phyloP scores from a whole-genome alignment of 2,329 filamentous ascomycete species.

The Curvularia verruculosa region DNA sequence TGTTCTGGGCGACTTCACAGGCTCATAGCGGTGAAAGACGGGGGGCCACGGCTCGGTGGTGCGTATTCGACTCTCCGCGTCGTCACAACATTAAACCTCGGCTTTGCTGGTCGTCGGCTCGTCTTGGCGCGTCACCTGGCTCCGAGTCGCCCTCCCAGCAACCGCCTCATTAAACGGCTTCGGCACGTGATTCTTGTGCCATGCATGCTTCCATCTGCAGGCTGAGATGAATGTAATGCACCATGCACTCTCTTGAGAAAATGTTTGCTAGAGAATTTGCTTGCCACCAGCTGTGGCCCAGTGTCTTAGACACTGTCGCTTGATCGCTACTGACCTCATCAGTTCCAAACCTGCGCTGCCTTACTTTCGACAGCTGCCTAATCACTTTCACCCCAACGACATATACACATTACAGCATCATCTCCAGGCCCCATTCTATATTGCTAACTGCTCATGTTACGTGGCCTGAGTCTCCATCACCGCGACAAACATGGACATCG shows the following conservation, averaged over 20 bases:
- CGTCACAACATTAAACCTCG: slow-evolving; percentile 26
- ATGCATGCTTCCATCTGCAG: neutral
- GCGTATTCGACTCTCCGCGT: slow-evolving; percentile 22
- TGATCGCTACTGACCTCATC: slow-evolving; percentile 27
- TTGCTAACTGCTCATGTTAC: slow-evolving; percentile 6
- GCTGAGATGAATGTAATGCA: neutral
- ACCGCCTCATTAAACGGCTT: slow-evolving; percentile 5
- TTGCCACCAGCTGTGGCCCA: slow-evolving; percentile 10
- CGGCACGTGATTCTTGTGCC: slow-evolving; percentile 1
- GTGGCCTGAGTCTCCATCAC: neutral
- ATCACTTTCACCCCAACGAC: neutral
- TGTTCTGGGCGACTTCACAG: slow-evolving; percentile 6
- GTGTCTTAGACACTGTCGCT: slow-evolving; percentile 14
- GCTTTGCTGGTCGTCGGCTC: slow-evolving; percentile 10
- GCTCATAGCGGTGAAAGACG: slow-evolving; percentile 19
- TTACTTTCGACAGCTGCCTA: slow-evolving; percentile 1
- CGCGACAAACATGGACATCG: slow-evolving; percentile 61
- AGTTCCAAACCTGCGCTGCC: slow-evolving; percentile 16
- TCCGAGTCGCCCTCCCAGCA: slow-evolving; percentile 3
- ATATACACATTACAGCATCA: neutral
- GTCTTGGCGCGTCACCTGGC: slow-evolving; percentile 24
- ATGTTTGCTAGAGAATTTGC: slow-evolving; percentile 6
- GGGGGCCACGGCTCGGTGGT: slow-evolving; percentile 13
- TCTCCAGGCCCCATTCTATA: neutral
- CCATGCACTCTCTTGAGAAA: slow-evolving; percentile 14